Base-by-base conservation (phyloP, 177 flowering plant species). In the Vitis hybrid region DNA sequence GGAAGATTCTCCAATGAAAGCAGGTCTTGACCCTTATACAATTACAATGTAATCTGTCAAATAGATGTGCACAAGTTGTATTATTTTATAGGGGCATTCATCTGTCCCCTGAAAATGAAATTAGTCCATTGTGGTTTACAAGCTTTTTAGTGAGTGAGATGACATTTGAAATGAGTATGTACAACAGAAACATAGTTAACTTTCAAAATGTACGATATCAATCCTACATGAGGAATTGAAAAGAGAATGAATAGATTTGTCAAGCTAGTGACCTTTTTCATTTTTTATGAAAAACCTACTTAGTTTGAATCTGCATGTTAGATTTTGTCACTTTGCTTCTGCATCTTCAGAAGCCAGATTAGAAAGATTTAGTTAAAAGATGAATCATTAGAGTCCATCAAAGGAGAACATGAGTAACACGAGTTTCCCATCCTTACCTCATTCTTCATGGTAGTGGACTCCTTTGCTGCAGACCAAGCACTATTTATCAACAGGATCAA, bases 401-500 rank as follows among this genome's bases (percentile, higher is more conserved):
- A 50, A 51, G 12, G 23, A 10, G 2, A 49, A 50, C 0, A n/a
- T 55, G n/a, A 32, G 17, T 1, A 56, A 34, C 13, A 48, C n/a
- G 21, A 66, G 51, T 51, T 64, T 48, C 56, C 10, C 17, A 45
- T 34, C 14, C 32, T 10, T 82, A 92, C 98, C 94, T 94, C 98
- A 73, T 85, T 89, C 69, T 80, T 91, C 92, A 92, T 86, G 57
- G 90, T 85, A 6, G 83, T 67, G 19, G 97, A 94, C 51, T 86
- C 97, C 72, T 86, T 92, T 62, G 98, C 97, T 7, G 92, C 78
- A 68, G 95, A 95, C 97, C 97, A 94, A 71, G 97, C 97, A 76
- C 89, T 81, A 60, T 91, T 92, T 73, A 94, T 92, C 82, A 92
- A 76, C 52, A 94, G 74, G 73, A 94, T 84, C 84, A 94, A 80